phyloP scores from a whole-genome alignment of 768 basidiomycete species.

The Pulveroboletus sp. region DNA sequence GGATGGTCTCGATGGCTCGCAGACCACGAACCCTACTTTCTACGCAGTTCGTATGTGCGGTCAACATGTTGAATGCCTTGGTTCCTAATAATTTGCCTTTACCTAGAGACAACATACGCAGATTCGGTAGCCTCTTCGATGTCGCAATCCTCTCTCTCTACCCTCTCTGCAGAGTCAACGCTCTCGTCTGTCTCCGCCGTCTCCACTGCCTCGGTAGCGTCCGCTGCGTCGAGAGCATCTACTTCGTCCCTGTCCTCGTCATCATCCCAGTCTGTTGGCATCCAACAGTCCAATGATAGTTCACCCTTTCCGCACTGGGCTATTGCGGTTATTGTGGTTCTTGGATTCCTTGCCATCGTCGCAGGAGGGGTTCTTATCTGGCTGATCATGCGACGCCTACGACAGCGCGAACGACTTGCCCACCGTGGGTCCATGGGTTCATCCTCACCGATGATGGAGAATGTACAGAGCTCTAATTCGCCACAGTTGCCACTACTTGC shows the following conservation, averaged over 20 bases:
- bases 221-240: constrained; percentile 33
- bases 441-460: constrained; percentile 78
- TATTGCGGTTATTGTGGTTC: constrained; percentile 83
- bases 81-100: constrained; percentile 8
- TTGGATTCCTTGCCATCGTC: constrained; percentile 79
- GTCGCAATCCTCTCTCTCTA: constrained; percentile 32
- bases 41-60: constrained; percentile 70
- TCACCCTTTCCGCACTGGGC: constrained; percentile 80
- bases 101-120: constrained; percentile 67
- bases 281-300: constrained; percentile 40
- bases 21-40: constrained; percentile 68
- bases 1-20: constrained; percentile 50
- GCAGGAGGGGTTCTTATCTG: constrained; percentile 65
- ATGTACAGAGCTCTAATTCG: constrained; percentile 39
- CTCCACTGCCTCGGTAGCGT: constrained; percentile 32
- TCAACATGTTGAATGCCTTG: neutral
- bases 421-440: constrained; percentile 76
- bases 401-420: constrained; percentile 45
- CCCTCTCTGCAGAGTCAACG: constrained; percentile 32
- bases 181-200: constrained; percentile 1
- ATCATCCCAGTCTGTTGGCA: constrained; percentile 29
- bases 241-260: constrained; percentile 18
- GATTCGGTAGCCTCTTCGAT: constrained; percentile 61
- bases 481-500: constrained; percentile 48
- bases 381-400: constrained; percentile 66